A percentile compares a stretch with the other conserved stretches of the same genome.
phyloP scores from a whole-genome alignment of 805 yeast species.

The Candida coleopterorum region DNA sequence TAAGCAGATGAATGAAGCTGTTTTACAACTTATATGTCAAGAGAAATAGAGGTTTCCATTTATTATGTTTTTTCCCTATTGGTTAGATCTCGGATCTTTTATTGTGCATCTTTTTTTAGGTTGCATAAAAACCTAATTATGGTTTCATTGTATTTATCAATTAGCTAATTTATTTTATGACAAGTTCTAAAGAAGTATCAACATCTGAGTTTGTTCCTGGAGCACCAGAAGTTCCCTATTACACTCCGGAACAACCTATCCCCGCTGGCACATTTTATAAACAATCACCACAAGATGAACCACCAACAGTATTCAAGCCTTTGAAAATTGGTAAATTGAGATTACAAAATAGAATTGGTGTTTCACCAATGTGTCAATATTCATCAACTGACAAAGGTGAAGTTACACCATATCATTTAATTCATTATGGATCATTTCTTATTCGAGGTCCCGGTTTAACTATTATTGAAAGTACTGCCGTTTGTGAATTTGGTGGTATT shows the following conservation, averaged over 20 bases:
- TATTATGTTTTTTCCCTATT: no score
- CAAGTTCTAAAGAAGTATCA: slow-evolving; percentile 1
- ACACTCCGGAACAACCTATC: slow-evolving; percentile 26
- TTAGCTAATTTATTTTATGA: slow-evolving; percentile 3
- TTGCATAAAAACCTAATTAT: no score
- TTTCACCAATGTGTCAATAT: slow-evolving; percentile 55
- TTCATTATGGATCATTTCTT: slow-evolving; percentile 46
- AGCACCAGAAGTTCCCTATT: slow-evolving; percentile 15
- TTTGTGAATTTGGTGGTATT: slow-evolving; percentile 36
- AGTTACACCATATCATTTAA: slow-evolving; percentile 43
- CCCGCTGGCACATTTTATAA: slow-evolving; percentile 30
- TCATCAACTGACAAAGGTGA: slow-evolving; percentile 36
- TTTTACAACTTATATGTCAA: no score
- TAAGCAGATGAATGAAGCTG: no score
- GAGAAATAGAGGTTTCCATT: no score
- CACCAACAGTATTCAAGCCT: slow-evolving; percentile 42
- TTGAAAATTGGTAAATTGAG: slow-evolving; percentile 34
- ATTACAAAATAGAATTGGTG: slow-evolving; percentile 49
- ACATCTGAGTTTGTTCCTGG: slow-evolving; percentile 8
- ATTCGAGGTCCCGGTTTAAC: slow-evolving; percentile 47
- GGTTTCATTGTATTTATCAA: no score
- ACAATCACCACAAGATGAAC: slow-evolving; percentile 11
- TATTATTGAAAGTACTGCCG: slow-evolving; percentile 43
- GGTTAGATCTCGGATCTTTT: no score
- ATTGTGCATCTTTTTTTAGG: no score